Percentiles rank a stretch among this genome's conserved stretches.
Evolutionary conservation across 73 alveolate genomes (phyloP).

Genomic region (Paramecium primaurelia): DNA sequence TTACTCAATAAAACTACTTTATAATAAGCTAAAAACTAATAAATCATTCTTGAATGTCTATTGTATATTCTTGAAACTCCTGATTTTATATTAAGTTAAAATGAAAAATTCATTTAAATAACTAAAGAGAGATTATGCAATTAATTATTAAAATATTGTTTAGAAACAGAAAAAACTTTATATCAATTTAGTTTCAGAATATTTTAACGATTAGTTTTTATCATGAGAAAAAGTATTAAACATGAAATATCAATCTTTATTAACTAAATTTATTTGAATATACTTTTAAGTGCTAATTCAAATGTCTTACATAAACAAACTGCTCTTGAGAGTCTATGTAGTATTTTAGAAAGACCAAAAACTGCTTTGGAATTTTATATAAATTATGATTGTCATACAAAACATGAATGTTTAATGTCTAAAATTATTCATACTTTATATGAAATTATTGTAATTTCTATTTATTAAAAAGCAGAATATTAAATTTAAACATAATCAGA

Average conservation of each 20-base stretch:
- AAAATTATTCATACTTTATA: conserved; percentile 22
- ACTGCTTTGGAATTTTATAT: conserved; percentile 53
- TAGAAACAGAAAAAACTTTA: conserved; percentile 45
- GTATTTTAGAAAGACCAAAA: conserved; percentile 4
- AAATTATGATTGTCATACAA: conserved; percentile 53
- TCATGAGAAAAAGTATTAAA: conserved; percentile 23
- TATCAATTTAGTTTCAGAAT: conserved; percentile 43
- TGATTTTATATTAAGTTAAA: conserved; percentile 22
- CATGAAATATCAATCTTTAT: conserved; percentile 57
- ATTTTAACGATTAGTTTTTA: not conserved
- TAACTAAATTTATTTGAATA: conserved; percentile 28
- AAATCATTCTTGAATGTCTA: conserved; percentile 27
- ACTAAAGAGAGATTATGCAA: conserved; percentile 41
- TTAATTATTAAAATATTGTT: conserved; percentile 56
- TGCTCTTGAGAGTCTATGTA: conserved; percentile 44
- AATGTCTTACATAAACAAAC: conserved; percentile 14
- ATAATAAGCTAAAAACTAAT: conserved; percentile 30
- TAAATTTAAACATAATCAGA: not conserved
- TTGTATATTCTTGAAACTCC: conserved; percentile 48
- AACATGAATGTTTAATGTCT: conserved; percentile 46
- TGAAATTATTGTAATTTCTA: not conserved
- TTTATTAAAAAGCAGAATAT: not conserved
- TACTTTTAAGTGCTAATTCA: conserved; percentile 52
- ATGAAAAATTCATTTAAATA: conserved; percentile 14
- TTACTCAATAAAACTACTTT: not conserved